phyloP scores from a whole-genome alignment of 345 rosid genomes.

The Aethionema arabicum region DNA sequence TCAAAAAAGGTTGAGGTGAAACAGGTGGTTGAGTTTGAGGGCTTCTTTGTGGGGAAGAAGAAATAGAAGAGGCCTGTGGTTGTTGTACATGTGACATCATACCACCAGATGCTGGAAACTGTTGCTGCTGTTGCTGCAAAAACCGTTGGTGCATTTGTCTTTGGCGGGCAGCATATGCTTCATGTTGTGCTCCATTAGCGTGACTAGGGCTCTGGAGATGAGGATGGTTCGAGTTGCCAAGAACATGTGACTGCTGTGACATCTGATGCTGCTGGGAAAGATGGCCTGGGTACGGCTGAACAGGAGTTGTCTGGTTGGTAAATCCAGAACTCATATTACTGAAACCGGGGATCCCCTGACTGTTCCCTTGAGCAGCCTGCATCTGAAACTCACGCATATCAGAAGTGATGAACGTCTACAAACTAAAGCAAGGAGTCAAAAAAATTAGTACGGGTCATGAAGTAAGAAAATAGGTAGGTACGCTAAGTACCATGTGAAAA shows the following conservation, averaged over 20 bases:
- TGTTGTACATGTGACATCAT: constrained; percentile 61
- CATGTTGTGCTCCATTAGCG: constrained; percentile 59
- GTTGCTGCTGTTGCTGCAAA: constrained; percentile 71
- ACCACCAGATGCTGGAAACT: constrained; percentile 56
- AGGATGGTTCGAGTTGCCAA: constrained; percentile 59
- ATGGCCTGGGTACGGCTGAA: constrained; percentile 69
- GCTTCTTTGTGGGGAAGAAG: constrained; percentile 67
- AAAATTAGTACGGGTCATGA: constrained; percentile 6
- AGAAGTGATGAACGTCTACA: constrained; percentile 23
- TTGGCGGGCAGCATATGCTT: constrained; percentile 61
- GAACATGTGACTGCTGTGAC: constrained; percentile 62
- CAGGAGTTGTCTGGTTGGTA: constrained; percentile 66
- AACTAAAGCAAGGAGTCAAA: constrained; percentile 22
- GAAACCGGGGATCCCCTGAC: constrained; percentile 66
- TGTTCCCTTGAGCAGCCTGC: constrained; percentile 72
- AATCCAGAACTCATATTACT: constrained; percentile 68
- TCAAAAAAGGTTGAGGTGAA: constrained; percentile 54
- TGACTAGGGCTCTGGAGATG: constrained; percentile 70
- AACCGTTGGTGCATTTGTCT: constrained; percentile 78
- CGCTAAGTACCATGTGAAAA: constrained; percentile 16
- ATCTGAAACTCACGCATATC: constrained; percentile 58
- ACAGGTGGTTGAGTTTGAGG: constrained; percentile 67
- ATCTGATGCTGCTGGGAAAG: constrained; percentile 71
- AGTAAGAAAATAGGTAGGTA: constrained; percentile 8
- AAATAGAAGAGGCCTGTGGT: constrained; percentile 68